phyloP scores from a whole-genome alignment of 257 asterid species.

The Rehmannia glutinosa region DNA sequence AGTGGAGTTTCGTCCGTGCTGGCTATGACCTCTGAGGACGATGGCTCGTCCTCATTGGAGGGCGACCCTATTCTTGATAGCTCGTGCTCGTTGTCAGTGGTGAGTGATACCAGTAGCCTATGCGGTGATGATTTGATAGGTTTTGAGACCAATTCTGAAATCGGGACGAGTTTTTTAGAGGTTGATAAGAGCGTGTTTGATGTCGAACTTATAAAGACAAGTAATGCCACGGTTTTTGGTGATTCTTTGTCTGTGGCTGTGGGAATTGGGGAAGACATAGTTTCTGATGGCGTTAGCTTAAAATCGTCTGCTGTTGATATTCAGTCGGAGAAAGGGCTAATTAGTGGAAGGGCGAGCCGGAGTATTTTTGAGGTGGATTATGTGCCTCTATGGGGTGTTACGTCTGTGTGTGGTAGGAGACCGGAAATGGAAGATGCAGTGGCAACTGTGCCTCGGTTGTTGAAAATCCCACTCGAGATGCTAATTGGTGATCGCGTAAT shows the following conservation, averaged over 20 bases:
- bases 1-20: constrained; percentile 24
- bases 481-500: constrained; percentile 48
- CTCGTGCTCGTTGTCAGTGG: constrained; percentile 64
- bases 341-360: constrained; percentile 30
- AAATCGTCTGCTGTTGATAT: no score
- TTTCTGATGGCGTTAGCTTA: no score
- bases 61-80: constrained; percentile 49
- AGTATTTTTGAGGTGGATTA: constrained; percentile 85
- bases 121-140: constrained; percentile 74
- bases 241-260: constrained; percentile 29
- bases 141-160: constrained; percentile 40
- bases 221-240: constrained; percentile 18
- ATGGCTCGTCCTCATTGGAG: constrained; percentile 50
- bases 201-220: constrained; percentile 32
- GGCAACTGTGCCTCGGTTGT: constrained; percentile 61
- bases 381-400: constrained; percentile 84
- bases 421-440: constrained; percentile 96
- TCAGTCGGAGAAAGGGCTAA: constrained; percentile 30
- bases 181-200: constrained; percentile 30
- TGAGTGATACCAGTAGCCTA: constrained; percentile 81
- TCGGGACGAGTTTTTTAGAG: constrained; percentile 33
- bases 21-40: constrained; percentile 41
- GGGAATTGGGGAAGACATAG: no score
- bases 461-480: constrained; percentile 63
- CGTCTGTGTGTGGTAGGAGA: constrained; percentile 82